A percentile compares a stretch with the other conserved stretches of the same genome.
Conservation (phyloP, 495 filamentous ascomycete species). For the Thozetella sp. region DNA sequence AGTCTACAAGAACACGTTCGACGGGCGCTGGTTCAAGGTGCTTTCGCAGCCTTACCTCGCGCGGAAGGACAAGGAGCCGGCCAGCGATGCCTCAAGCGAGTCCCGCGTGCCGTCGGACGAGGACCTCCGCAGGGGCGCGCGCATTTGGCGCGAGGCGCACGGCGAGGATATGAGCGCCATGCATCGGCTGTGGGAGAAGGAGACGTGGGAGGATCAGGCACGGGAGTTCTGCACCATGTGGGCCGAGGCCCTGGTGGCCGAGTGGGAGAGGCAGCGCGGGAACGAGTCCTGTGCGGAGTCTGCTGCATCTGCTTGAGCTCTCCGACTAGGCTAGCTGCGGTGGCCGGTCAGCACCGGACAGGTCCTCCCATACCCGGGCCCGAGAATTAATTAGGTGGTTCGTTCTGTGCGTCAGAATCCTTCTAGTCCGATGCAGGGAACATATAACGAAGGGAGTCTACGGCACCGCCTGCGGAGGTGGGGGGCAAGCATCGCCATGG, state of each 20-base stretch:
- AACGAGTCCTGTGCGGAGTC: no score
- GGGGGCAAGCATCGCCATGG: no score
- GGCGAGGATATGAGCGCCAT: not conserved
- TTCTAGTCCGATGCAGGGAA: no score
- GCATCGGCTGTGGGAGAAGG: not conserved
- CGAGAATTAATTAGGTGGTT: no score
- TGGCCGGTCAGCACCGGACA: no score
- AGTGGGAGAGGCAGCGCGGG: no score
- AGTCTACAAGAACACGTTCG: slow-evolving; percentile 25
- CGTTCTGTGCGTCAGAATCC: no score
- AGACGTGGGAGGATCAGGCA: not conserved
- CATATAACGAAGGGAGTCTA: no score
- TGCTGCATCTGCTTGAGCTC: no score
- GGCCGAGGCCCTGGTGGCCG: not conserved
- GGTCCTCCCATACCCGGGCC: no score
- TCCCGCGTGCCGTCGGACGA: not conserved
- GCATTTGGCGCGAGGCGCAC: not conserved
- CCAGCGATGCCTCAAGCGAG: not conserved
- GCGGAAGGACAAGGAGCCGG: not conserved
- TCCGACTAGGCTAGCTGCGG: no score
- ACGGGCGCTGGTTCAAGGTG: slow-evolving; percentile 31
- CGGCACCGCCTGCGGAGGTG: no score
- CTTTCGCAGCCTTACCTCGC: slow-evolving; percentile 7
- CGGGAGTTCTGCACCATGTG: not conserved
- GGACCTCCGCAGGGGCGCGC: not conserved